These are phyloP conservation scores for Amanita polypyramis DNA, from an alignment of 768 basidiomycete genomes.

Conservation along the genomic window DNA sequence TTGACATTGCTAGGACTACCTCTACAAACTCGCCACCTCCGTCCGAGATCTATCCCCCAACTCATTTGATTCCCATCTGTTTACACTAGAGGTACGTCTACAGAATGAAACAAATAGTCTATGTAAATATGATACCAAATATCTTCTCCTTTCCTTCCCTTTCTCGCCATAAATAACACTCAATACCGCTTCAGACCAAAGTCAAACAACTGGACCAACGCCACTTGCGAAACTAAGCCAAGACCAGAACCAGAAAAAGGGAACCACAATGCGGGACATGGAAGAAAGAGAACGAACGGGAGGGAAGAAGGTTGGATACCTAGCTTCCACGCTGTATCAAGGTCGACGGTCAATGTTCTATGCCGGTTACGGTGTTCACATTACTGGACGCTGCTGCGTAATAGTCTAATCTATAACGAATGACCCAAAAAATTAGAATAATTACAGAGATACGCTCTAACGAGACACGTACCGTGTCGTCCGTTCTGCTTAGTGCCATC, in stretches of 20 bases:
- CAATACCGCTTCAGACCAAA: neutral
- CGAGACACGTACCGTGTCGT: no score
- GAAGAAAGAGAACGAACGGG: neutral
- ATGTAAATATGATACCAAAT: neutral
- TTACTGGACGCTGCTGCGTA: no score
- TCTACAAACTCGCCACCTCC: constrained; percentile 66
- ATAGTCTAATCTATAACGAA: no score
- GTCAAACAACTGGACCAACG: neutral
- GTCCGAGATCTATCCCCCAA: constrained; percentile 66
- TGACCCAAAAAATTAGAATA: no score
- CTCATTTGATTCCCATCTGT: constrained; percentile 68
- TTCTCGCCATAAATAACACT: neutral
- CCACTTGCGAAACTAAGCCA: neutral
- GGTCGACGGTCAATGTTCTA: no score
- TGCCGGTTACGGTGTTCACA: no score
- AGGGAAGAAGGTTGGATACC: neutral
- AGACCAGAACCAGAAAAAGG: neutral
- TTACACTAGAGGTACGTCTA: constrained; percentile 56
- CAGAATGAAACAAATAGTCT: neutral
- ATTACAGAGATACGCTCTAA: no score
- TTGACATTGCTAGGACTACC: constrained; percentile 55
- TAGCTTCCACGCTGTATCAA: no score
- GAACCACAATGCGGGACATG: no score
- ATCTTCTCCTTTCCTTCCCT: neutral
- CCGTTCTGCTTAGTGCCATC: no score